Percentiles rank a stretch among this genome's conserved stretches.
phyloP scores from a whole-genome alignment of 768 basidiomycete genomes.

The Russula abietina region DNA sequence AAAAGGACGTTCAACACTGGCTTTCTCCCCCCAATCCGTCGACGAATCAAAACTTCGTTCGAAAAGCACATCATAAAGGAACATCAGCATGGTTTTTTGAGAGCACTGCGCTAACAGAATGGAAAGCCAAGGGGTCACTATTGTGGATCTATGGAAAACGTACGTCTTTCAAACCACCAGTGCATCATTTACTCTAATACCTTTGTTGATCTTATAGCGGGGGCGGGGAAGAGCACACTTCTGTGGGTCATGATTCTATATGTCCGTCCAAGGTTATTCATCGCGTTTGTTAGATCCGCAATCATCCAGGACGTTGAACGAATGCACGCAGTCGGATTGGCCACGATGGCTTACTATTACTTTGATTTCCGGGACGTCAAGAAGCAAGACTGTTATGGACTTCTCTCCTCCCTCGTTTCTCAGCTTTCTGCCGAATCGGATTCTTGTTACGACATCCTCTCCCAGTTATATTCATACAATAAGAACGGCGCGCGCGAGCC shows the following conservation, averaged over 20 bases:
- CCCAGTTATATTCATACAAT: neutral
- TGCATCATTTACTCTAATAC: neutral
- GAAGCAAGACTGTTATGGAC: conserved; percentile 2
- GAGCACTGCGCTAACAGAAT: neutral
- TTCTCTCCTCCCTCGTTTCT: neutral
- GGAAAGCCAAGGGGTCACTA: neutral
- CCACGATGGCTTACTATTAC: conserved; percentile 9
- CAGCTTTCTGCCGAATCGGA: conserved; percentile 2
- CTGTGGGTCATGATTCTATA: neutral
- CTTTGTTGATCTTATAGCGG: neutral
- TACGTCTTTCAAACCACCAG: neutral
- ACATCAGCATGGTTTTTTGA: neutral
- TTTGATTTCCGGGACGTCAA: conserved; percentile 8
- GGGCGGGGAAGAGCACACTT: conserved; percentile 5
- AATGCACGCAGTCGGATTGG: neutral
- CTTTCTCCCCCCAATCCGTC: neutral
- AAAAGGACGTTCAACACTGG: neutral
- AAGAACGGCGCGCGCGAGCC: too few relatives aligned
- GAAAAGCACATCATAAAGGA: neutral
- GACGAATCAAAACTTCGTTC: neutral
- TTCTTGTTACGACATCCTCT: neutral
- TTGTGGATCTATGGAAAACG: conserved; percentile 4
- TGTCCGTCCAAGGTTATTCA: neutral
- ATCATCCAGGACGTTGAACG: neutral
- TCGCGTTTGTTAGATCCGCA: neutral